These are phyloP conservation scores for Salvia sclarea DNA, from an alignment of 305 asterid genomes.

Conservation along the genomic window DNA sequence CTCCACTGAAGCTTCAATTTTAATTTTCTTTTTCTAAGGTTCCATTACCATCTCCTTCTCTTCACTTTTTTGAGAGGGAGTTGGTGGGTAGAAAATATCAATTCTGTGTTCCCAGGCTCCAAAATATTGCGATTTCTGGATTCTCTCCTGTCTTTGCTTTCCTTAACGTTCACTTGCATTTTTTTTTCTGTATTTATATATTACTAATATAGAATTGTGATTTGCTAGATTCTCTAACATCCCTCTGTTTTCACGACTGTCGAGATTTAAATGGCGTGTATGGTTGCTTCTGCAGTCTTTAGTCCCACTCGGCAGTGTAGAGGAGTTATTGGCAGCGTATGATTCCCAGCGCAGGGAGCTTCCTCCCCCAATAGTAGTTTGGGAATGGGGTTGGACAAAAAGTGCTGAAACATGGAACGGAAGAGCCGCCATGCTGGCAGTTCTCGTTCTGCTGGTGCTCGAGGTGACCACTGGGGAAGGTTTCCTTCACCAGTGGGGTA, in stretches of 20 bases:
- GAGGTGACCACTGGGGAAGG: constrained; percentile 96
- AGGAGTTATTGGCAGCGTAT: constrained; percentile 90
- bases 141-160: neutral
- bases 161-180: neutral
- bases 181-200: neutral
- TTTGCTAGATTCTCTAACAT: neutral
- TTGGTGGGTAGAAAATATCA: neutral
- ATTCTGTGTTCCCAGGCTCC: neutral
- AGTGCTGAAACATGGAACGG: constrained; percentile 99
- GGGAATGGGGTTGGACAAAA: constrained; percentile 99
- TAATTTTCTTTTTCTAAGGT: neutral
- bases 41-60: neutral
- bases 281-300: constrained; percentile 62
- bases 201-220: neutral
- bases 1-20: neutral
- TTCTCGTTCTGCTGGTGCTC: constrained; percentile 70
- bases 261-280: constrained; percentile 21
- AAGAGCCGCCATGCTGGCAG: constrained; percentile 97
- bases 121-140: neutral
- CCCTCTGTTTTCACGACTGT: constrained; percentile 15
- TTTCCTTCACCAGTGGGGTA: constrained; percentile 90
- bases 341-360: constrained; percentile 96
- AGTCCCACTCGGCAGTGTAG: constrained; percentile 97
- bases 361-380: constrained; percentile 86
- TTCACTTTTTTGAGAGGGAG: neutral